Percentiles rank a stretch among this genome's conserved stretches.
Evolutionary conservation across 2,329 filamentous ascomycete genomes (phyloP).

Genomic region (Phaeoacremonium minimum): DNA sequence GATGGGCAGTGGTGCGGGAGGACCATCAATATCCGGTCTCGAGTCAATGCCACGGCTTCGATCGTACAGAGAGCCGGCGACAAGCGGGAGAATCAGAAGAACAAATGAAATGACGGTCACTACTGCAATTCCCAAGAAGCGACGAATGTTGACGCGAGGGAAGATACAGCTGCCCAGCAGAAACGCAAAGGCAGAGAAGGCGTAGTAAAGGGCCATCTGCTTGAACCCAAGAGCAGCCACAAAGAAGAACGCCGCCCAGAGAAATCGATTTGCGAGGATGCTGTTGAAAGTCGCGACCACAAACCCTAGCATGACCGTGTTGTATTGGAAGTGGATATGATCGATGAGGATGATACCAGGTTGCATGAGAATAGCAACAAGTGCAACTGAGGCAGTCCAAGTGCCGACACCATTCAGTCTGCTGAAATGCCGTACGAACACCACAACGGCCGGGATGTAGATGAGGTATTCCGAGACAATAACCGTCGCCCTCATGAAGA

Average conservation of each 20-base stretch:
- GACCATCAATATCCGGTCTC: slow-evolving; percentile 50
- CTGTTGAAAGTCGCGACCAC: slow-evolving; percentile 83
- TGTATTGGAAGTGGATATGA: slow-evolving; percentile 96
- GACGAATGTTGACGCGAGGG: slow-evolving; percentile 61
- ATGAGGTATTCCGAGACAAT: slow-evolving; percentile 86
- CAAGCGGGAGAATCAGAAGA: slow-evolving; percentile 69
- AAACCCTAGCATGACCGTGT: slow-evolving; percentile 95
- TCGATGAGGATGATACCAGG: slow-evolving; percentile 88
- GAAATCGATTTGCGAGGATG: slow-evolving; percentile 75
- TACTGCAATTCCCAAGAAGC: slow-evolving; percentile 71
- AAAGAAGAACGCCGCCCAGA: slow-evolving; percentile 92
- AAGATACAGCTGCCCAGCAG: slow-evolving; percentile 82
- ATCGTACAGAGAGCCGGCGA: slow-evolving; percentile 69
- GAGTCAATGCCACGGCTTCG: slow-evolving; percentile 58
- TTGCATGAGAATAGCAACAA: slow-evolving; percentile 89
- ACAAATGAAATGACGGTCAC: slow-evolving; percentile 71
- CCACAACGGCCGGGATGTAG: slow-evolving; percentile 79
- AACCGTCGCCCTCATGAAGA: slow-evolving; percentile 94
- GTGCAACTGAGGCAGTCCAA: slow-evolving; percentile 80
- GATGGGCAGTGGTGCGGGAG: slow-evolving; percentile 58
- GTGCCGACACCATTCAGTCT: slow-evolving; percentile 70
- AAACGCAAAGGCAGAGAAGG: slow-evolving; percentile 87
- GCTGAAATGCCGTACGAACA: slow-evolving; percentile 80
- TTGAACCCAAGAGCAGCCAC: slow-evolving; percentile 94
- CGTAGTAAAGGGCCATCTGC: slow-evolving; percentile 98